Percentiles rank a stretch among this genome's conserved stretches.
These are phyloP conservation scores for Nicotiana otophora DNA, from an alignment of 257 asterid genomes.

Conservation along the genomic window DNA sequence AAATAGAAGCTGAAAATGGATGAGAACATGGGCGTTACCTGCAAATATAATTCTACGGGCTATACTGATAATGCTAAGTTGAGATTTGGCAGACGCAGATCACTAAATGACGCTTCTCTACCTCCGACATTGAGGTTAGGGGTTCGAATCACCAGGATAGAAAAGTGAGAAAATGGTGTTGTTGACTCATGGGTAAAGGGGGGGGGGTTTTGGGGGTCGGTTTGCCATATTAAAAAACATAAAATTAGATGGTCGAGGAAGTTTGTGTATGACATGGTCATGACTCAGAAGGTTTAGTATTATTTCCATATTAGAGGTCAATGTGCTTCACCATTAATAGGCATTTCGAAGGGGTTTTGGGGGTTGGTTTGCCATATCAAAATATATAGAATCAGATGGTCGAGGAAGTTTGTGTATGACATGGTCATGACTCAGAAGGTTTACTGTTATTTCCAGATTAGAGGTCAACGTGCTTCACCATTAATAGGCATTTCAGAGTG, in stretches of 20 bases:
- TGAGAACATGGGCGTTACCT: neutral
- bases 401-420: neutral
- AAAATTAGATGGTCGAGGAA: neutral
- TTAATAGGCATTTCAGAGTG: neutral
- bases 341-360: neutral
- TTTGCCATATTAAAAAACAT: neutral
- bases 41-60: neutral
- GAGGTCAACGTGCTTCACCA: neutral
- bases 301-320: neutral
- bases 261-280: neutral
- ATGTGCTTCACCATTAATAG: neutral
- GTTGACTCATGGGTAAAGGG: neutral
- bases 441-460: neutral
- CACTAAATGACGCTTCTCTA: neutral
- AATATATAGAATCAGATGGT: neutral
- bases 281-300: neutral
- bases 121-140: neutral
- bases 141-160: neutral
- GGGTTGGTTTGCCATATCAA: neutral
- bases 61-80: neutral
- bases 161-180: neutral
- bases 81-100: neutral
- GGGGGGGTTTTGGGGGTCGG: neutral
- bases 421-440: neutral
- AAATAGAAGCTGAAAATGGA: neutral